Conservation (phyloP, 257 asterid species). For the Nicotiana undulata region DNA sequence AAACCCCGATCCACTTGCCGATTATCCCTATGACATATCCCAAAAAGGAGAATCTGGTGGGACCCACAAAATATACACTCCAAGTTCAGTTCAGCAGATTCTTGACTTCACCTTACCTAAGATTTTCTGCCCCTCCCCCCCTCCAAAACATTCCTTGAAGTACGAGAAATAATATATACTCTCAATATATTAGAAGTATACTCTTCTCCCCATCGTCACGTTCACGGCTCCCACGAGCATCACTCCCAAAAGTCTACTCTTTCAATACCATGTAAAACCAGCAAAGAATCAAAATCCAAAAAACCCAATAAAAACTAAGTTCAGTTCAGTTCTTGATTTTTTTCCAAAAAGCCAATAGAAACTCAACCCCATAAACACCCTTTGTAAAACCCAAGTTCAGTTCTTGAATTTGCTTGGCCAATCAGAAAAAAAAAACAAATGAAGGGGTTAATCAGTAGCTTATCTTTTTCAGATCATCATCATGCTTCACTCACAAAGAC, state of each 20-base stretch:
- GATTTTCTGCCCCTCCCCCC: not conserved
- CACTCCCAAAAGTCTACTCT: not conserved
- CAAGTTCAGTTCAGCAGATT: not conserved
- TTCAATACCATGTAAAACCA: not conserved
- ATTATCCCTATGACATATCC: not conserved
- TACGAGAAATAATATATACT: not conserved
- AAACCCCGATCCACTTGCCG: not conserved
- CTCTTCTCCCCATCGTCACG: not conserved
- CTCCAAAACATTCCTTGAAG: no score
- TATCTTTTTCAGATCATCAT: slow-evolving; percentile 17
- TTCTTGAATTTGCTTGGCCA: not conserved
- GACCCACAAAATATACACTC: not conserved
- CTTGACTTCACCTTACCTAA: not conserved
- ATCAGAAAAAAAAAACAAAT: not conserved
- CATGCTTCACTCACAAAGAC: slow-evolving; percentile 9
- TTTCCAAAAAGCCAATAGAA: not conserved
- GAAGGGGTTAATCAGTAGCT: slow-evolving; percentile 4
- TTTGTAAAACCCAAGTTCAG: not conserved
- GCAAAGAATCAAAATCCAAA: not conserved
- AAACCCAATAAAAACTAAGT: not conserved
- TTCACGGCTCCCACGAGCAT: not conserved
- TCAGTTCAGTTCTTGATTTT: not conserved
- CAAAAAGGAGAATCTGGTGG: not conserved
- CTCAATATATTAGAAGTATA: not conserved
- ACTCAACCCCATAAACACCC: not conserved